Conservation (phyloP, 306 rosid species). For the Vicia faba region DNA sequence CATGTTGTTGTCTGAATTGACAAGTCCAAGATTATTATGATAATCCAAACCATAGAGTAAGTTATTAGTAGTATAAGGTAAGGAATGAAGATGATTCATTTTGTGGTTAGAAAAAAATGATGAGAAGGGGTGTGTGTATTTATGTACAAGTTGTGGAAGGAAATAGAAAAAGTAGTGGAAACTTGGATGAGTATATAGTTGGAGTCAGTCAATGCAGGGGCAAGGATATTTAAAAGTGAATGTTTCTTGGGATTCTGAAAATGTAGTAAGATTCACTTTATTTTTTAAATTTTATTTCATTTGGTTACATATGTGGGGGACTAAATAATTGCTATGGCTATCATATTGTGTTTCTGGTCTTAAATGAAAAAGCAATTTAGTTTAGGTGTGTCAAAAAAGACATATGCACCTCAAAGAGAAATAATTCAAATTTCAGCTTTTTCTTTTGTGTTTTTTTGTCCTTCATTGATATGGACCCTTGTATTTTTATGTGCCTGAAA, state of each 20-base stretch:
- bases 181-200: constrained; percentile 42
- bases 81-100: constrained; percentile 65
- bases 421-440: constrained; percentile 98
- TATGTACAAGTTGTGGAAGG: constrained; percentile 48
- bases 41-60: constrained; percentile 58
- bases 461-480: constrained; percentile 34
- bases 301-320: constrained; percentile 63
- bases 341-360: constrained; percentile 56
- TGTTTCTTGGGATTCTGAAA: constrained; percentile 83
- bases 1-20: constrained; percentile 61
- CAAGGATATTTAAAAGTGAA: constrained; percentile 42
- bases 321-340: constrained; percentile 82
- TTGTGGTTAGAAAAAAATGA: constrained; percentile 41
- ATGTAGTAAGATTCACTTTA: constrained; percentile 47
- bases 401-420: constrained; percentile 50
- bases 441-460: constrained; percentile 50
- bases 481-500: not conserved
- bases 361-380: constrained; percentile 53
- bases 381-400: constrained; percentile 42
- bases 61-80: constrained; percentile 55
- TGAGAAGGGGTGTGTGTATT: constrained; percentile 48
- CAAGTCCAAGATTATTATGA: constrained; percentile 63
- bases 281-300: constrained; percentile 36
- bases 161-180: constrained; percentile 30
- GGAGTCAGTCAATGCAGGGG: constrained; percentile 75